A percentile compares a stretch with the other conserved stretches of the same genome.
These are phyloP conservation scores for Lentinula raphanica DNA, from an alignment of 768 basidiomycete genomes.

Conservation along the genomic window DNA sequence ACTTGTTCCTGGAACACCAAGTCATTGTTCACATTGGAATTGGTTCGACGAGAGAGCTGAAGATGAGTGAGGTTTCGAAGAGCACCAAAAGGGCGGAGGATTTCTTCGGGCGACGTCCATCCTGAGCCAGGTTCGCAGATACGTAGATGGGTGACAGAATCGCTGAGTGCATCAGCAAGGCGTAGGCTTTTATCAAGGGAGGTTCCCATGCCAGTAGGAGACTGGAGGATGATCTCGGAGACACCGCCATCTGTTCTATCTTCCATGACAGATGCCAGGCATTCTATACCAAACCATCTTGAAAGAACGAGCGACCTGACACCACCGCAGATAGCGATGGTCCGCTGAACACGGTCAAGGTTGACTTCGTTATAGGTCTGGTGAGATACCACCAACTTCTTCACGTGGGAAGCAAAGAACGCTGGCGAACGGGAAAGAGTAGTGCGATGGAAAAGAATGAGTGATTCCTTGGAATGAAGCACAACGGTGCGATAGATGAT, in stretches of 20 bases:
- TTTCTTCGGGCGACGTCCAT: slow-evolving; percentile 30
- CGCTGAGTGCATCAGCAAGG: slow-evolving; percentile 10
- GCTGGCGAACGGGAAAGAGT: slow-evolving; percentile 19
- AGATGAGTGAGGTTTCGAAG: slow-evolving; percentile 34
- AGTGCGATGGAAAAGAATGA: slow-evolving; percentile 33
- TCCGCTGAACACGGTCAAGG: slow-evolving; percentile 15
- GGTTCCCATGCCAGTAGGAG: slow-evolving; percentile 17
- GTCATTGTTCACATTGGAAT: slow-evolving; percentile 40
- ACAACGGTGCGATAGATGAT: slow-evolving; percentile 36
- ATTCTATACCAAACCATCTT: slow-evolving; percentile 15
- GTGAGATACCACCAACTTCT: slow-evolving; percentile 31
- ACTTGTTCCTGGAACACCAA: slow-evolving; percentile 29
- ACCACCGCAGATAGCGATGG: slow-evolving; percentile 30
- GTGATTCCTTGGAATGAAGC: slow-evolving; percentile 22
- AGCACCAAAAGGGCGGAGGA: slow-evolving; percentile 27
- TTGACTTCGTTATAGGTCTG: slow-evolving; percentile 13
- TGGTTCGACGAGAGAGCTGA: slow-evolving; percentile 32
- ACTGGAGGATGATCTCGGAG: slow-evolving; percentile 24
- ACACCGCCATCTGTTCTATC: slow-evolving; percentile 11
- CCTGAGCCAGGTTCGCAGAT: slow-evolving; percentile 32
- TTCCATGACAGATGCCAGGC: slow-evolving; percentile 12
- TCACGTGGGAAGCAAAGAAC: slow-evolving; percentile 28
- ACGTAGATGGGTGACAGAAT: slow-evolving; percentile 30
- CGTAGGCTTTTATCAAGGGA: slow-evolving; percentile 3
- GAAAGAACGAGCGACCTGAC: slow-evolving; percentile 25